Evolutionary conservation across 2,329 filamentous ascomycete species (phyloP), one percentile per base, ranked within the genome.

Genomic region (Clonostachys sp.): DNA sequence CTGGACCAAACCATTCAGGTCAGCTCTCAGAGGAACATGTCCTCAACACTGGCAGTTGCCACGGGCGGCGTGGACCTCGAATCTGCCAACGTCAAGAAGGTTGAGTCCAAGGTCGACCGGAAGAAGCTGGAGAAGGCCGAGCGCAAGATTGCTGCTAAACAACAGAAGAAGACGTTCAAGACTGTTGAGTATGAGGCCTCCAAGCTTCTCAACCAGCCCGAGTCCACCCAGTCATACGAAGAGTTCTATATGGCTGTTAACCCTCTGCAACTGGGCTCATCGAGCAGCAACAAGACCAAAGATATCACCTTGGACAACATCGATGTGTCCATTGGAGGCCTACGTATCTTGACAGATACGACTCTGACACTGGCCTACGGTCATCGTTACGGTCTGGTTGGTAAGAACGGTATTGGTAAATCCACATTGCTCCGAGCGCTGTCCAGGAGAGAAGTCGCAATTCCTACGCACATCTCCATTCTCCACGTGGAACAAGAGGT

Each of bases 221-320:
- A 92, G 59, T 81, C 86, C 59, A 76, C 91, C 12, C 86, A 96
- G 75, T 95, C 90, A 39, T 99, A 99, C 65, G 94, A 99, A 70
- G 94, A 99, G 66, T 97, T 99, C 72, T 99, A 95, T 80, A 97
- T 99, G 94, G 87, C 90, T 46, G 94, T 99, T 74, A 99, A 99
- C 68, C 94, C 94, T 51, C 80, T 99, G 53, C 92, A 97, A 64
- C 61, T 97, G 51, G 92, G 91, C 47, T 72, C 77, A 55, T 67
- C 80, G 48, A 79, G 84, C 34, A 72, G 87, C 50, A 81, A 83
- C 56, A 99, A 97, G 84, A 96, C 91, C 68, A 99, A 99, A 77
- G 94, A 99, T 64, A 91, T 99, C 77, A 99, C 97, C 74, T 76
- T 99, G 56, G 94, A 99, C 69, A 91, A 89, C 58, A 90, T 96